Evolutionary conservation across 129 eudicot genomes (phyloP).

Genomic region (Tagetes patula): DNA sequence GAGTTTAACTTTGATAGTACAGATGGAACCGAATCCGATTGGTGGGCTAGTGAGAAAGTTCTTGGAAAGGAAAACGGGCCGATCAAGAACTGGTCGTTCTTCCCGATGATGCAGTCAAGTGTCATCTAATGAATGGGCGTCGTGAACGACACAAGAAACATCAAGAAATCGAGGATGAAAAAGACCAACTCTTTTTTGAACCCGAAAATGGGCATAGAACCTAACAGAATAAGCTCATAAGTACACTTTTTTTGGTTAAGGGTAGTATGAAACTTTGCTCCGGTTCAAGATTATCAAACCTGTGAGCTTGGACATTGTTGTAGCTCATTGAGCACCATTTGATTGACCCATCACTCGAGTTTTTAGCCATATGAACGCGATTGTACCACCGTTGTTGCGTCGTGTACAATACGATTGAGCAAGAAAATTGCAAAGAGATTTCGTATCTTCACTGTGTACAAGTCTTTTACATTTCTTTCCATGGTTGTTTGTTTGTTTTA

Average conservation of each 20-base stretch:
- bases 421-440: constrained; percentile 15
- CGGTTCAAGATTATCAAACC: constrained; percentile 37
- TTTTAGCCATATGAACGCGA: constrained; percentile 28
- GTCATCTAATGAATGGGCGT: constrained; percentile 49
- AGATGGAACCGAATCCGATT: constrained; percentile 57
- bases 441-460: constrained; percentile 9
- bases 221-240: constrained; percentile 21
- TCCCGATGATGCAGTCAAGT: constrained; percentile 69
- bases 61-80: constrained; percentile 49
- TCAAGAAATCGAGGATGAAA: constrained; percentile 23
- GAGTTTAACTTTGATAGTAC: constrained; percentile 79
- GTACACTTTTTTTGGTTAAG: constrained; percentile 12
- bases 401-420: constrained; percentile 3
- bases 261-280: constrained; percentile 31
- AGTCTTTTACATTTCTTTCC: background rate
- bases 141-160: background rate
- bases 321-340: constrained; percentile 34
- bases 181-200: constrained; percentile 9
- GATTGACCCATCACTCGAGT: constrained; percentile 23
- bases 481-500: constrained; percentile 3
- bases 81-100: constrained; percentile 68
- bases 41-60: constrained; percentile 84
- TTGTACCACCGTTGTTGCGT: constrained; percentile 4
- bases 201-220: constrained; percentile 32
- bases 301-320: constrained; percentile 30